Conservation (phyloP, 1,284 basidiomycete genomes). For the Rhodofomes roseus region DNA sequence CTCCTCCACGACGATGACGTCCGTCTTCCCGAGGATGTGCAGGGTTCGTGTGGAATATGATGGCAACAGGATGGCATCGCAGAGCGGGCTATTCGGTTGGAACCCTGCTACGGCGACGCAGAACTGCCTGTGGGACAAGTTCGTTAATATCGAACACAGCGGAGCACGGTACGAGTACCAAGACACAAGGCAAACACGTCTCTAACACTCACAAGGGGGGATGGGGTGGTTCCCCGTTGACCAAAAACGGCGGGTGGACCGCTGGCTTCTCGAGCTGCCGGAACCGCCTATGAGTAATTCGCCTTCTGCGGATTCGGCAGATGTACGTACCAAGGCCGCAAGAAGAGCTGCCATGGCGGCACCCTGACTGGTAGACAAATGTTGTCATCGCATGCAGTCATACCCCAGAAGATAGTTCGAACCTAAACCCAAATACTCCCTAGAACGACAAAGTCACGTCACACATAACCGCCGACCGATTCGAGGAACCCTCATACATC, state of each 20-base stretch:
- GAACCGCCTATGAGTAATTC: neutral
- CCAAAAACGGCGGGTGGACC: slow-evolving; percentile 61
- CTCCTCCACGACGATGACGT: slow-evolving; percentile 77
- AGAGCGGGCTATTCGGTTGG: slow-evolving; percentile 45
- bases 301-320: neutral
- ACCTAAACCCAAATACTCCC: slow-evolving; percentile 86
- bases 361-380: slow-evolving; percentile 56
- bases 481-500: slow-evolving; percentile 40
- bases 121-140: slow-evolving; percentile 47
- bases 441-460: slow-evolving; percentile 25
- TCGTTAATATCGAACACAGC: neutral
- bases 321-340: slow-evolving; percentile 61
- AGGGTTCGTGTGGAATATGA: slow-evolving; percentile 72
- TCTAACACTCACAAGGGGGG: slow-evolving; percentile 57
- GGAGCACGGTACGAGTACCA: neutral
- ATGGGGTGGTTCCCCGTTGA: slow-evolving; percentile 61
- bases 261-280: slow-evolving; percentile 49
- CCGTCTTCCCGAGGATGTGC: slow-evolving; percentile 78
- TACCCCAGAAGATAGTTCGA: neutral
- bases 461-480: neutral
- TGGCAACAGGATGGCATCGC: slow-evolving; percentile 51
- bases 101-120: slow-evolving; percentile 72
- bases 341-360: slow-evolving; percentile 77
- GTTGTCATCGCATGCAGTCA: neutral
- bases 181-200: slow-evolving; percentile 7